Evolutionary conservation across 1,284 basidiomycete species (phyloP).

Genomic region (Leccinum subrobustum): DNA sequence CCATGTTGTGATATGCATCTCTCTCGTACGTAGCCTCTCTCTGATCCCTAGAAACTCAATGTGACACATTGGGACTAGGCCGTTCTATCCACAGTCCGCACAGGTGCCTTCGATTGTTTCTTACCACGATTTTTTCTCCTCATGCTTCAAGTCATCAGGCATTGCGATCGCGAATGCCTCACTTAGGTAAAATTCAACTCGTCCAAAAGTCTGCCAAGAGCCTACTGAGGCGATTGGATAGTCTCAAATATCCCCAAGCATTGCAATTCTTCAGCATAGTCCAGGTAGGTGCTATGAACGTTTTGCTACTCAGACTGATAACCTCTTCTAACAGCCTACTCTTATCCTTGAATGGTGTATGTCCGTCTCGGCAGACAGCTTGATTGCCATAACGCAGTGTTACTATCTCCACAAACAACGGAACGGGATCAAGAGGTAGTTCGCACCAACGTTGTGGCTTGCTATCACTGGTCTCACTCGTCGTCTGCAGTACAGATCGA

Average conservation of each 20-base stretch:
- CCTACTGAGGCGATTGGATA: not conserved
- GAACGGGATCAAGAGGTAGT: constrained; percentile 9
- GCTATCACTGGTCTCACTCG: not conserved
- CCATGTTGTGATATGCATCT: constrained; percentile 1
- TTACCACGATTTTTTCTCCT: not conserved
- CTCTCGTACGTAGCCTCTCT: constrained; percentile 7
- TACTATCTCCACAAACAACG: constrained; percentile 10
- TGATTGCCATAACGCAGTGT: constrained; percentile 12
- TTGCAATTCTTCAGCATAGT: constrained; percentile 1
- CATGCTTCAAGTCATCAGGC: not conserved
- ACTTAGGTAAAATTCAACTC: not conserved
- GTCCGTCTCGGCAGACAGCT: not conserved
- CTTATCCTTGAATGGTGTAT: constrained; percentile 12
- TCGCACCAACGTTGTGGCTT: not conserved
- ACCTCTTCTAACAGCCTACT: constrained; percentile 1
- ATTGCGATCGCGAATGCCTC: constrained; percentile 3
- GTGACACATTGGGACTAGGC: not conserved
- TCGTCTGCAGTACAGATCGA: constrained; percentile 5
- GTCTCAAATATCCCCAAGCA: not conserved
- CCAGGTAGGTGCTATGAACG: not conserved
- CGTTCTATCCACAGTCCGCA: not conserved
- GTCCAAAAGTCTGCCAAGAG: not conserved
- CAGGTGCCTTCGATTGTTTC: not conserved
- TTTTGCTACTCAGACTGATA: not conserved
- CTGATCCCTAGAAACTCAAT: no score